Conservation (phyloP, 2,329 filamentous ascomycete species). For the Alternaria hordeiaustralica region DNA sequence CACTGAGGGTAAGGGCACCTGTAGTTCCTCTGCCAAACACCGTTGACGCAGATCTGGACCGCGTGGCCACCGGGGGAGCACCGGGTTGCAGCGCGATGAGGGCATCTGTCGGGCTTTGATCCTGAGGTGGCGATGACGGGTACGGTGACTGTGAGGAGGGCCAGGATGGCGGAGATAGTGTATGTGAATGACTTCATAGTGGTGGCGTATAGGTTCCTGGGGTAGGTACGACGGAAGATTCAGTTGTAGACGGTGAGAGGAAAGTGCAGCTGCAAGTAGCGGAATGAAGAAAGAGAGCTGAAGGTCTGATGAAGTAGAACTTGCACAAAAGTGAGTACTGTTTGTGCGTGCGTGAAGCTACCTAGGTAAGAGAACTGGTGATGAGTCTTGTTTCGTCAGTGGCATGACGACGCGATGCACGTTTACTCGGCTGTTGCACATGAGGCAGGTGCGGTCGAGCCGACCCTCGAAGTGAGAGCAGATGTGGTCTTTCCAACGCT, state of each 20-base stretch:
- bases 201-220: background rate
- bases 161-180: background rate
- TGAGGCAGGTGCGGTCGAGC: background rate
- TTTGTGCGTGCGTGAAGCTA: background rate
- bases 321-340: background rate
- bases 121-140: background rate
- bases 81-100: background rate
- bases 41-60: background rate
- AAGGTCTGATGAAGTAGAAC: background rate
- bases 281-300: background rate
- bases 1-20: background rate
- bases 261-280: background rate
- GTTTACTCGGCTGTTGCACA: background rate
- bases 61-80: background rate
- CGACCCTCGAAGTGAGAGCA: background rate
- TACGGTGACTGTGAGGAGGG: background rate
- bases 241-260: no score
- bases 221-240: background rate
- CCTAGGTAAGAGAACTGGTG: no score
- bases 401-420: background rate
- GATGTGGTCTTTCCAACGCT: fast-evolving
- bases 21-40: background rate
- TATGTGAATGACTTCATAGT: background rate
- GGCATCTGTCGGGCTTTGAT: background rate
- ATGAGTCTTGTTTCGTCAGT: background rate